These are phyloP conservation scores for Serpula lacrymans DNA, from an alignment of 768 basidiomycete species.

Conservation along the genomic window DNA sequence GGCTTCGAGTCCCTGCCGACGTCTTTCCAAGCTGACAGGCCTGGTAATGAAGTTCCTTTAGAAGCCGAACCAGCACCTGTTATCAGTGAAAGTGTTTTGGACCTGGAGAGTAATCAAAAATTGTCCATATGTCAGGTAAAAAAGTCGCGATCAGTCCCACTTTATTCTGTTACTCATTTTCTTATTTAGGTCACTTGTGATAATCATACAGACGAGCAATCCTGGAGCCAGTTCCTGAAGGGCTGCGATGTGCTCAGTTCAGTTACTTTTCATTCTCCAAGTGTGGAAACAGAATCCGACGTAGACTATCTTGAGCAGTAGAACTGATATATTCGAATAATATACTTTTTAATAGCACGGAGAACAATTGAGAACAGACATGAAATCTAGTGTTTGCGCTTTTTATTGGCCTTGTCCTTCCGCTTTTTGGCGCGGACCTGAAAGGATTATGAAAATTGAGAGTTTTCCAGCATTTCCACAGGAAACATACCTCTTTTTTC, in stretches of 20 bases:
- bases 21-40: background rate
- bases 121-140: conserved; percentile 53
- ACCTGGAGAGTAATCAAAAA: conserved; percentile 53
- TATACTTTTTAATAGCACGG: background rate
- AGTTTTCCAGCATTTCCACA: background rate
- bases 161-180: background rate
- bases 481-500: conserved; percentile 76
- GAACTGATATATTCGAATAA: conserved; percentile 5
- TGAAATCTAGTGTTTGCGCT: too few relatives aligned
- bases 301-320: conserved; percentile 7
- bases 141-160: background rate
- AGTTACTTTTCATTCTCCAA: conserved; percentile 23
- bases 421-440: conserved; percentile 84
- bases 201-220: conserved; percentile 30
- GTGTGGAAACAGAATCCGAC: conserved; percentile 8
- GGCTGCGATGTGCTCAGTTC: conserved; percentile 43
- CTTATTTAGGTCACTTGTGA: conserved; percentile 42
- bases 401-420: conserved; percentile 70
- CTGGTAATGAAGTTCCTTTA: too few relatives aligned
- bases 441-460: conserved; percentile 6
- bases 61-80: conserved; percentile 12
- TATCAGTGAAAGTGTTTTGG: conserved; percentile 46
- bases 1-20: conserved; percentile 25
- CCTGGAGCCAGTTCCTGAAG: conserved; percentile 45
- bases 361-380: conserved; percentile 25